phyloP scores from a whole-genome alignment of 257 asterid species.

The Primulina eburnea region DNA sequence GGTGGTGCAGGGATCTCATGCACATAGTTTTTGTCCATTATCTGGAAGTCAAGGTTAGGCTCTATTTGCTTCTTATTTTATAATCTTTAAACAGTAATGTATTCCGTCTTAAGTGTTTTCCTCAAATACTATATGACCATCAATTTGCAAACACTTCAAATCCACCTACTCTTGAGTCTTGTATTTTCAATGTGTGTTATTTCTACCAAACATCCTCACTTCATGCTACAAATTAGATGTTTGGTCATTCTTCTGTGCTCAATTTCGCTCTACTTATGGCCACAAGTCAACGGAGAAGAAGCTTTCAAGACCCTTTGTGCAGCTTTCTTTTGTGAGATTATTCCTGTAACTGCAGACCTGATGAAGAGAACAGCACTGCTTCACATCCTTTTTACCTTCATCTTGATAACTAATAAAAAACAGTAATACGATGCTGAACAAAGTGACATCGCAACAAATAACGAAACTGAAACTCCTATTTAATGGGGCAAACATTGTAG shows the following conservation, averaged over 20 bases:
- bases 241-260: neutral
- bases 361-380: neutral
- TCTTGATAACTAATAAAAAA: no score
- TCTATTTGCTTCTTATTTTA: constrained; percentile 8
- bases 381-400: constrained; percentile 1
- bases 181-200: neutral
- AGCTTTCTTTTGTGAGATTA: neutral
- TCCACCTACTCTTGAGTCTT: neutral
- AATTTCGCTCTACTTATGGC: neutral
- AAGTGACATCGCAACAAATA: neutral
- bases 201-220: neutral
- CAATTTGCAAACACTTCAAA: constrained; percentile 10
- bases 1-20: constrained; percentile 89
- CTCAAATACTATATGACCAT: constrained; percentile 1
- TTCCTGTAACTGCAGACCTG: constrained; percentile 12
- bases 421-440: neutral
- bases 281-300: neutral
- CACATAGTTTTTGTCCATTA: constrained; percentile 97
- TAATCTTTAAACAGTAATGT: neutral
- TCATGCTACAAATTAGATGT: neutral
- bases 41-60: constrained; percentile 92
- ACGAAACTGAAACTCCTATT: neutral
- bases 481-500: neutral
- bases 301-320: neutral
- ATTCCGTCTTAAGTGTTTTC: neutral